A percentile compares a stretch with the other conserved stretches of the same genome.
Conservation (phyloP, 768 basidiomycete species). For the Chalciporus piperatus region DNA sequence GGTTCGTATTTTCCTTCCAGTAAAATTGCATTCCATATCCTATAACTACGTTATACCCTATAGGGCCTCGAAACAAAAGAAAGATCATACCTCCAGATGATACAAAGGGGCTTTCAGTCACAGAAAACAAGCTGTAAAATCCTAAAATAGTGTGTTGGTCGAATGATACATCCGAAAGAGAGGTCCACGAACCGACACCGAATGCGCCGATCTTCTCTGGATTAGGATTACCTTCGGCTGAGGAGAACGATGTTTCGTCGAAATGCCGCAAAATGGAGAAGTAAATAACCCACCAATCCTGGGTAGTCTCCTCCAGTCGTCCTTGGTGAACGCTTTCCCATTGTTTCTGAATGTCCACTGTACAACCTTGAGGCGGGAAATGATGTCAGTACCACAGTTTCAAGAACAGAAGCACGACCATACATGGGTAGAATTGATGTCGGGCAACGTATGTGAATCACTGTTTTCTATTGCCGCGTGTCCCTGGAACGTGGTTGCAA, state of each 20-base stretch:
- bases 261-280: neutral
- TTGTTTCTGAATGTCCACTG: slow-evolving; percentile 88
- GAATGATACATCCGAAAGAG: too few relatives aligned
- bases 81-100: slow-evolving; percentile 58
- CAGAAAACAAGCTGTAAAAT: slow-evolving; percentile 73
- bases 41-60: slow-evolving; percentile 14
- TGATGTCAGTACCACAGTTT: neutral
- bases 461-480: neutral
- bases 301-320: slow-evolving; percentile 88
- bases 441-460: slow-evolving; percentile 39
- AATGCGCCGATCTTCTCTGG: slow-evolving; percentile 96
- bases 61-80: neutral
- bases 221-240: slow-evolving; percentile 91
- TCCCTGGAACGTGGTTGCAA: slow-evolving; percentile 54
- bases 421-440: slow-evolving; percentile 60
- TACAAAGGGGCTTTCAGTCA: slow-evolving; percentile 75
- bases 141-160: slow-evolving; percentile 29
- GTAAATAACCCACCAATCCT: slow-evolving; percentile 64
- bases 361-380: slow-evolving; percentile 47
- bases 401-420: slow-evolving; percentile 11
- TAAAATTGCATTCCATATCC: slow-evolving; percentile 92
- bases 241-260: neutral
- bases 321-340: slow-evolving; percentile 73
- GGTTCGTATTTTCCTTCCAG: slow-evolving; percentile 89
- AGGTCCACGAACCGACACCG: slow-evolving; percentile 56